A percentile compares a stretch with the other conserved stretches of the same genome.
These are phyloP conservation scores for Arachis hypogaea DNA, from an alignment of 306 rosid species.

Conservation along the genomic window DNA sequence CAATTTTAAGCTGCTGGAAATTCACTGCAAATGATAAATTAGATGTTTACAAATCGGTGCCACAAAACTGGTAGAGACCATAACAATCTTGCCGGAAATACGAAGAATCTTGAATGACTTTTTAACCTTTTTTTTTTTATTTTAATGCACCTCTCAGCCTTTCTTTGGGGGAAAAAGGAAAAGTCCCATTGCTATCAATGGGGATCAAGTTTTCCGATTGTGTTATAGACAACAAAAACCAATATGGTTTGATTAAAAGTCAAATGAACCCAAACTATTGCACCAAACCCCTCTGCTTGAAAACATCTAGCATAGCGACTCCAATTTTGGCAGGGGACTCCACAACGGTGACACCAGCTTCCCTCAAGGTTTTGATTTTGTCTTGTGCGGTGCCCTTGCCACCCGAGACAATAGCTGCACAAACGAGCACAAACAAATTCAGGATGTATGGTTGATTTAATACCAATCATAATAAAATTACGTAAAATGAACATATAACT, in stretches of 20 bases:
- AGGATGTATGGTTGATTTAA: conserved; percentile 4
- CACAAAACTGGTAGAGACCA: conserved; percentile 15
- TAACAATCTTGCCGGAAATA: conserved; percentile 30
- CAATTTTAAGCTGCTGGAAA: conserved; percentile 26
- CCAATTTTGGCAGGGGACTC: conserved; percentile 99
- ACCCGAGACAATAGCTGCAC: conserved; percentile 96
- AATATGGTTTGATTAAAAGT: conserved; percentile 34
- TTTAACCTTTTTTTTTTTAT: conserved; percentile 15
- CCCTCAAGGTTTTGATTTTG: conserved; percentile 82
- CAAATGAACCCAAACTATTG: conserved; percentile 47
- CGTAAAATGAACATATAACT: conserved; percentile 8
- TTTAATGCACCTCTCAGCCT: conserved; percentile 39
- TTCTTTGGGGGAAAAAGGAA: background rate
- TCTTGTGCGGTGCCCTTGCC: conserved; percentile 99
- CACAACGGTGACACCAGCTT: conserved; percentile 92
- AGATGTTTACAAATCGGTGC: conserved; percentile 31
- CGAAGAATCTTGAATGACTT: conserved; percentile 39
- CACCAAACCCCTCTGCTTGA: conserved; percentile 91
- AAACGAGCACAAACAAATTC: conserved; percentile 52
- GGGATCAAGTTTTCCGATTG: conserved; percentile 28
- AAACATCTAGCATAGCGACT: conserved; percentile 76
- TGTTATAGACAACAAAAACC: conserved; percentile 32
- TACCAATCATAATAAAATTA: background rate
- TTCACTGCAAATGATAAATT: conserved; percentile 10
- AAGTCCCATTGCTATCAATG: conserved; percentile 38